Base-by-base conservation (phyloP, 768 basidiomycete genomes). In the Dentipellis fragilis region DNA sequence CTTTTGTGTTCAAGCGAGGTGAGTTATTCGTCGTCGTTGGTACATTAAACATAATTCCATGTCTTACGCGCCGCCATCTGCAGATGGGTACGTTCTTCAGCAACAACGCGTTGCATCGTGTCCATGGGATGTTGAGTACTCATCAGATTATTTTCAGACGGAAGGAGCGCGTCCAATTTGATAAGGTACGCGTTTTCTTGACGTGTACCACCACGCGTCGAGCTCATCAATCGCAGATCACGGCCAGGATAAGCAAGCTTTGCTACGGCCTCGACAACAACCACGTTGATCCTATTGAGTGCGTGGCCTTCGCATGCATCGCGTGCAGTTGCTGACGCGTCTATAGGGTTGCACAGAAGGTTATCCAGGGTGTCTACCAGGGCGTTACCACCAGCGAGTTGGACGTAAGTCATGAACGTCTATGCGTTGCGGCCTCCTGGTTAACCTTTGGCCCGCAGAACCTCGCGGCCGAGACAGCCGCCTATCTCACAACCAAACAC, bases 351-450 rank as follows among this genome's bases (percentile, higher is more conserved):
- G 81, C 91, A 7, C 89, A 93, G 72, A 95, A 94, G 68, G 94
- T 96, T 57, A 88, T 94, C 45, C 80, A 83, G 22, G 94, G 93
- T 60, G 91, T 96, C 17, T 96, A 96, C 67, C 85, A 88, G 62
- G 94, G 93, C 19, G 93, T 98, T 22, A 99, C 95, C 0, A 99
- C 96, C 4, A 88, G 90, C 57, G 96, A 99, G 71, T 85, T 98
- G 55, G 95, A 99, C 72, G 93, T 94, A 63, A 62, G 89, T 35
- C 8, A 17, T 36, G 19, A 19, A 12, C 39, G 49, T 19, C 21
- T 10, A 21, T 6, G 17, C 19, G 9, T 6, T 17, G 16, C 34
- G 7, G 11, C 4, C 2, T 38, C 17, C 17, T 12, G 11, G 42
- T 22, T 23, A 19, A 53, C 36, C 12, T 46, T 42, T 52, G 9